Conservation (phyloP, 78 protist genomes). For the Speleostelium caveatum region DNA sequence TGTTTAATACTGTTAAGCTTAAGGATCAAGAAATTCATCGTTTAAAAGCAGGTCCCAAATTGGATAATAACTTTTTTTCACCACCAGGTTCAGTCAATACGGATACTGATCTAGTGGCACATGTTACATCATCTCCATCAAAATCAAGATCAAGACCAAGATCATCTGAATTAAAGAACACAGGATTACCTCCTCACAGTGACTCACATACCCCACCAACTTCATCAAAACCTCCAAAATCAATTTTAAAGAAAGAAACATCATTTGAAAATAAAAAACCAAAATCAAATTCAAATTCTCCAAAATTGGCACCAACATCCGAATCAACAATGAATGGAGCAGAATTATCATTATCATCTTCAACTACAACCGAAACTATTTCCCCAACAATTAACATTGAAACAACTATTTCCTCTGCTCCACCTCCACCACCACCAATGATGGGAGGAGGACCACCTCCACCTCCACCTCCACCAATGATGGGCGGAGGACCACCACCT, state of each 20-base stretch:
- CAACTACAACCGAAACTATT: neutral
- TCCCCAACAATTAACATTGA: neutral
- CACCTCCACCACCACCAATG: constrained; percentile 76
- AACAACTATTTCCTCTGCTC: constrained; percentile 12
- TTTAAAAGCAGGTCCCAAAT: neutral
- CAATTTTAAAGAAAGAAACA: too few species aligned
- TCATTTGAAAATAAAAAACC: constrained; percentile 1
- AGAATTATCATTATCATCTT: neutral
- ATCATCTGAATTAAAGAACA: neutral
- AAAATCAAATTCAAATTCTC: constrained; percentile 11
- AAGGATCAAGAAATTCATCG: constrained; percentile 46
- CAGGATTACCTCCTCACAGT: neutral
- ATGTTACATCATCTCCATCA: neutral
- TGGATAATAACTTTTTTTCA: constrained; percentile 32
- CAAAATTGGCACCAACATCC: neutral
- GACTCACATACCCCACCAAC: constrained; percentile 5
- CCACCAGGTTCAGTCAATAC: neutral
- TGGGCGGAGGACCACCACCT: constrained; percentile 70
- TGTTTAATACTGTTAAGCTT: constrained; percentile 60
- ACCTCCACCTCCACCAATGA: constrained; percentile 75
- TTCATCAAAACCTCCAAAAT: constrained; percentile 15
- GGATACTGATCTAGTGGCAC: neutral
- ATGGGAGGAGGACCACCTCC: constrained; percentile 53
- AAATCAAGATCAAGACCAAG: neutral
- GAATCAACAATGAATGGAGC: neutral